Evolutionary conservation across 495 filamentous ascomycete genomes (phyloP).

Genomic region (Penicillium alfredii): DNA sequence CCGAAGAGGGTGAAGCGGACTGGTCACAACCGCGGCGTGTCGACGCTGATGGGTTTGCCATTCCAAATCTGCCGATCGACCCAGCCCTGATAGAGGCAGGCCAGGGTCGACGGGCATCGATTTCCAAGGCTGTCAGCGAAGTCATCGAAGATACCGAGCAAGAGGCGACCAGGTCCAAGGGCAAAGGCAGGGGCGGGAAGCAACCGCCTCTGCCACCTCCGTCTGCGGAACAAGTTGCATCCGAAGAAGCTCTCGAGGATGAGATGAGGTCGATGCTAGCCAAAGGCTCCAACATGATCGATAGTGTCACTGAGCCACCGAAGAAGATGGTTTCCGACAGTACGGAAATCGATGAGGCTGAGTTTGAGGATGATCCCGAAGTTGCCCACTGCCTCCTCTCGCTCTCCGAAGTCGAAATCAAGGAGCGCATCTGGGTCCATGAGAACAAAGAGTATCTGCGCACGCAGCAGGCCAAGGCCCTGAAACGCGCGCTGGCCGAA

Average conservation of each 20-base stretch:
- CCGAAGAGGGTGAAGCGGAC: constrained; percentile 14
- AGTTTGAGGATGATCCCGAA: constrained; percentile 77
- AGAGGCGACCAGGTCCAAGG: constrained; percentile 14
- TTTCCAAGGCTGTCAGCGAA: constrained; percentile 20
- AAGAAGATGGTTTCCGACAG: constrained; percentile 33
- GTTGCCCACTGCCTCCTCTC: constrained; percentile 70
- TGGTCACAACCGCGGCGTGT: constrained; percentile 29
- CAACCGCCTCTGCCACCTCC: constrained; percentile 26
- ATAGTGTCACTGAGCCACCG: constrained; percentile 17
- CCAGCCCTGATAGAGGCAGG: constrained; percentile 31
- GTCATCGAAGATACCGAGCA: constrained; percentile 19
- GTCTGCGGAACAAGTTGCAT: constrained; percentile 35
- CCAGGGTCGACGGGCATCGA: constrained; percentile 15
- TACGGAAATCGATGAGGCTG: constrained; percentile 59
- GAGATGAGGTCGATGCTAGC: constrained; percentile 37
- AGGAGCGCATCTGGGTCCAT: constrained; percentile 89
- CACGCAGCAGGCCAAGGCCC: constrained; percentile 67
- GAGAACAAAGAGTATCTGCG: constrained; percentile 88
- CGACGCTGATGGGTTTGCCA: constrained; percentile 46
- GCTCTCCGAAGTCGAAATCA: constrained; percentile 63
- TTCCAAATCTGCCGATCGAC: constrained; percentile 42
- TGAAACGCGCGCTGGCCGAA: constrained; percentile 57
- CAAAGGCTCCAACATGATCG: constrained; percentile 36
- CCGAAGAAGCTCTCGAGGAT: constrained; percentile 39
- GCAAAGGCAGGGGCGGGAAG: constrained; percentile 29